Conservation (phyloP, 208 protist species). For the Leishmania braziliensis region DNA sequence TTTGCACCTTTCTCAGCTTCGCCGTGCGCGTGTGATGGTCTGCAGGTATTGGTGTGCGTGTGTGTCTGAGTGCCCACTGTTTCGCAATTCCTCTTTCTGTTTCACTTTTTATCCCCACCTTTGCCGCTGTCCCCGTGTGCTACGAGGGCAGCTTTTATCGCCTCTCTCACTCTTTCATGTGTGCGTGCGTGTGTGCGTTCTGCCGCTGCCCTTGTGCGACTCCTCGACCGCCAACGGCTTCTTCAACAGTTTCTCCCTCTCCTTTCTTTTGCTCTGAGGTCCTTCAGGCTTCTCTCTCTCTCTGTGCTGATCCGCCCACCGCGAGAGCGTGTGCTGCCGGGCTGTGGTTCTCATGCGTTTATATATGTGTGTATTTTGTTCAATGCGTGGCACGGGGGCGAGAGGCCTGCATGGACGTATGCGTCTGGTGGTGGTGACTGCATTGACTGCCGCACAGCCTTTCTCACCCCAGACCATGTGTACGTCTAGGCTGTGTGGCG, state of each 20-base stretch:
- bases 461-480: neutral
- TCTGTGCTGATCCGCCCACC: neutral
- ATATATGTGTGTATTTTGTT: neutral
- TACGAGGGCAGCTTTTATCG: neutral
- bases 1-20: neutral
- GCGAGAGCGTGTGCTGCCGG: neutral
- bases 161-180: no score
- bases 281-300: neutral
- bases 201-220: no score
- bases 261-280: conserved; percentile 4
- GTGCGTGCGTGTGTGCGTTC: no score
- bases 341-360: neutral
- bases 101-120: neutral
- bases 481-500: neutral
- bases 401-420: neutral
- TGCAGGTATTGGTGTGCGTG: neutral
- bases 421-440: neutral
- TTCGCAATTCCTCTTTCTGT: neutral
- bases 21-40: neutral
- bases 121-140: neutral
- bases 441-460: neutral
- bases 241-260: neutral
- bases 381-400: neutral
- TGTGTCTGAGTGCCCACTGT: neutral
- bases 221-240: neutral